Evolutionary conservation across 441 rosid species (phyloP).

Genomic region (Populus trichocarpa): DNA sequence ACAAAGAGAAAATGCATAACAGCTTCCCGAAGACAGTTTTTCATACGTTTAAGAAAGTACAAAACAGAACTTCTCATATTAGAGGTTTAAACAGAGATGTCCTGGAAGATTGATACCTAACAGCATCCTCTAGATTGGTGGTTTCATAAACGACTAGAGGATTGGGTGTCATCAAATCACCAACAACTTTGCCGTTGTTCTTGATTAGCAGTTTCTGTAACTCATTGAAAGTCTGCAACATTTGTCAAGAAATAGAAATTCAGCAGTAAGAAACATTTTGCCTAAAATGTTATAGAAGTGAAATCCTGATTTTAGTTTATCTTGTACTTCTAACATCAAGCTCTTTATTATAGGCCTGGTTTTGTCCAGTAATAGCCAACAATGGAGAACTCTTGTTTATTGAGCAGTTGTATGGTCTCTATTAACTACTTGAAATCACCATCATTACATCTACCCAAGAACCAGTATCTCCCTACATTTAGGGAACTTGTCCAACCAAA

Average conservation of each 20-base stretch:
- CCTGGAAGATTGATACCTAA: slow-evolving; percentile 41
- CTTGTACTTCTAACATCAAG: neutral
- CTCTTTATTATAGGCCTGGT: neutral
- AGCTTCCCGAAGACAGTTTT: neutral
- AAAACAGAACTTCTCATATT: neutral
- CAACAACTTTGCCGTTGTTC: slow-evolving; percentile 78
- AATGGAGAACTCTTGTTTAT: neutral
- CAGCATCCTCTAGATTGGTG: slow-evolving; percentile 83
- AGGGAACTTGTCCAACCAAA: neutral
- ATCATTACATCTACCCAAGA: neutral
- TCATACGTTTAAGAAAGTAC: neutral
- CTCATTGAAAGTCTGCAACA: slow-evolving; percentile 67
- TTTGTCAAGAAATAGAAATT: slow-evolving; percentile 20
- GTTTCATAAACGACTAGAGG: slow-evolving; percentile 71
- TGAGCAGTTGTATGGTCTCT: neutral
- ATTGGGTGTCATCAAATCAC: slow-evolving; percentile 90
- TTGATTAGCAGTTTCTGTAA: slow-evolving; percentile 71
- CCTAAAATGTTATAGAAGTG: neutral
- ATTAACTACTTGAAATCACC: neutral
- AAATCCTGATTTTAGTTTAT: neutral
- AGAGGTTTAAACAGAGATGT: neutral
- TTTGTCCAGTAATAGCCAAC: neutral
- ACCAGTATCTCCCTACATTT: neutral
- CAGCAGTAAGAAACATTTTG: neutral
- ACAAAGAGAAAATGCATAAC: neutral